These are phyloP conservation scores for Fusarium fracticaudum DNA, from an alignment of 2,329 filamentous ascomycete genomes.

Conservation along the genomic window DNA sequence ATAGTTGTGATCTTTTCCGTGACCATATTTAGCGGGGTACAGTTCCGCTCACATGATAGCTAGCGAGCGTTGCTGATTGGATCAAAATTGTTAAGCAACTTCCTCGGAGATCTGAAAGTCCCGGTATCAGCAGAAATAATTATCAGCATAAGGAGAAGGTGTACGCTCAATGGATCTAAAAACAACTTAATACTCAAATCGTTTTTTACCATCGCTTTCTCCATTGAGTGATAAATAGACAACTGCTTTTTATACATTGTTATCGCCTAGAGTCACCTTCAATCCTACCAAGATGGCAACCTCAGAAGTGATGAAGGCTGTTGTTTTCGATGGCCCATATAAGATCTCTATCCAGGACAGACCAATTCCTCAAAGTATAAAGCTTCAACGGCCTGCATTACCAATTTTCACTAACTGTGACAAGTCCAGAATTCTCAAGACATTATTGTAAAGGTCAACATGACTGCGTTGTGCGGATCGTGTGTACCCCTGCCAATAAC, in stretches of 20 bases:
- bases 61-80: neutral
- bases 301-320: constrained; percentile 78
- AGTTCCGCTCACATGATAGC: neutral
- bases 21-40: rapidly evolving
- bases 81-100: neutral
- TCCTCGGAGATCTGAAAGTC: neutral
- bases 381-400: neutral
- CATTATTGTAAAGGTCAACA: constrained; percentile 83
- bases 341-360: constrained; percentile 81
- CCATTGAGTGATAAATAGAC: neutral
- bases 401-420: neutral
- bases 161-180: rapidly evolving
- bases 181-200: neutral
- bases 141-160: too few species aligned
- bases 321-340: constrained; percentile 85
- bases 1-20: rapidly evolving
- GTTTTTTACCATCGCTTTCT: too few species aligned
- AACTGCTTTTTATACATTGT: too few species aligned
- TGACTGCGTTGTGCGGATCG: constrained; percentile 91
- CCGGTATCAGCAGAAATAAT: neutral
- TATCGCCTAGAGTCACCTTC: rapidly evolving
- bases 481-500: constrained; percentile 45
- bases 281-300: constrained; percentile 39
- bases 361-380: constrained; percentile 72
- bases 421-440: constrained; percentile 74